Evolutionary conservation across 2,329 filamentous ascomycete species (phyloP).

Genomic region (Clarireedia hainanense): DNA sequence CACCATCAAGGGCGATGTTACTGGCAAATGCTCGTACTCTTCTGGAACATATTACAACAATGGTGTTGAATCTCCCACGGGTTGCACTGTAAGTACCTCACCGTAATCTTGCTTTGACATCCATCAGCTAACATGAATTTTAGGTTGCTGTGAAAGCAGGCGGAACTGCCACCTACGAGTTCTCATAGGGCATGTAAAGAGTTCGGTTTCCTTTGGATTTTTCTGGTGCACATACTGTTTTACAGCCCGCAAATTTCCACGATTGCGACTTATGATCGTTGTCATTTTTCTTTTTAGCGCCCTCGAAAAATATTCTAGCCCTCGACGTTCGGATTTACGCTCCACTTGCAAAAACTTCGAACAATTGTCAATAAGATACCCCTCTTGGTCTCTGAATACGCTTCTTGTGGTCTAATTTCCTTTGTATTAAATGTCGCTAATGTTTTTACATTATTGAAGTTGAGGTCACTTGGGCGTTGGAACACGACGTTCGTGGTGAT

Average conservation of each 20-base stretch:
- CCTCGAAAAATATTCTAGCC: background rate
- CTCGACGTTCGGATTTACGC: slow-evolving; percentile 15
- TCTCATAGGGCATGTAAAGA: slow-evolving; percentile 17
- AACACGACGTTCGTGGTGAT: slow-evolving; percentile 13
- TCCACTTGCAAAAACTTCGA: slow-evolving; percentile 18
- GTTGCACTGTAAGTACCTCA: slow-evolving; percentile 29
- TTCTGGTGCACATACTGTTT: slow-evolving; percentile 18
- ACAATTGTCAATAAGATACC: slow-evolving; percentile 18
- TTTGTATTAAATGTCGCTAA: slow-evolving; percentile 29
- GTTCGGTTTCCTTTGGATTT: slow-evolving; percentile 13
- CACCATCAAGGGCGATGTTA: slow-evolving; percentile 55
- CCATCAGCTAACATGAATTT: slow-evolving; percentile 12
- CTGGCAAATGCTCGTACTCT: slow-evolving; percentile 24
- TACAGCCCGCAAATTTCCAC: slow-evolving; percentile 13
- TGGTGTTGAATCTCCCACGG: slow-evolving; percentile 22
- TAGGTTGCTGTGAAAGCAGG: slow-evolving; percentile 18
- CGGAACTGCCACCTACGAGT: slow-evolving; percentile 20
- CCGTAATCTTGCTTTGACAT: background rate
- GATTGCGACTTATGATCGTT: slow-evolving; percentile 22
- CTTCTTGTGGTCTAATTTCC: slow-evolving; percentile 17
- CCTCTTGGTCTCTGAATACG: slow-evolving; percentile 2
- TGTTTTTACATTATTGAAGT: slow-evolving; percentile 28
- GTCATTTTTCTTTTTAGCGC: slow-evolving; percentile 7
- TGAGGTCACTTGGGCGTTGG: slow-evolving; percentile 13
- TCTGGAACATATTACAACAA: slow-evolving; percentile 25